Percentiles rank a stretch among this genome's conserved stretches.
phyloP scores from a whole-genome alignment of 352 stramenopile species.

The Globisporangium orthogonon region DNA sequence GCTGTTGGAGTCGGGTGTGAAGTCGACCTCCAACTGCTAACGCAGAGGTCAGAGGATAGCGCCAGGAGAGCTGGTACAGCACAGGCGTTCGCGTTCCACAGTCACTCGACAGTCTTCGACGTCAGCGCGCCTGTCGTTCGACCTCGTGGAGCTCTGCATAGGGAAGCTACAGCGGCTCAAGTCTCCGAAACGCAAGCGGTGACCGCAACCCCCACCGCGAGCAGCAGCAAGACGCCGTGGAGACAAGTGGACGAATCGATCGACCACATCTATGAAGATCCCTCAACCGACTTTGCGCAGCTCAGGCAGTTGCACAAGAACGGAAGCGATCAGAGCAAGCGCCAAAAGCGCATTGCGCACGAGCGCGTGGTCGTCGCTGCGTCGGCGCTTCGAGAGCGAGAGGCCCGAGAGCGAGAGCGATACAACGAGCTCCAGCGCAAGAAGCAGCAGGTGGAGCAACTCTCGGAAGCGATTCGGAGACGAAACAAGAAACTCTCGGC shows the following conservation, averaged over 20 bases:
- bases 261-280: constrained; percentile 52
- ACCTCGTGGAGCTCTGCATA: too few species aligned
- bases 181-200: background rate
- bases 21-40: background rate
- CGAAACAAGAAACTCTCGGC: constrained; percentile 32
- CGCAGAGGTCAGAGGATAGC: background rate
- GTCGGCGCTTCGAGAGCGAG: constrained; percentile 29
- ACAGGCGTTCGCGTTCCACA: constrained; percentile 3
- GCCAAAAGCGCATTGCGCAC: constrained; percentile 34
- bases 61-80: background rate
- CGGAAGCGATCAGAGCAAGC: constrained; percentile 15
- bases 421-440: constrained; percentile 25
- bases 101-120: background rate
- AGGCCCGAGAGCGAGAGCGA: constrained; percentile 16
- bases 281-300: constrained; percentile 42
- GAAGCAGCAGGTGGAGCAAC: constrained; percentile 34
- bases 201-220: background rate
- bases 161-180: background rate
- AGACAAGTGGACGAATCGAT: constrained; percentile 40
- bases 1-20: background rate
- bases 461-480: constrained; percentile 47
- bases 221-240: constrained; percentile 15
- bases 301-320: constrained; percentile 30
- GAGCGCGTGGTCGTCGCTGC: constrained; percentile 37
- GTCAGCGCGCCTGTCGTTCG: background rate